Evolutionary conservation across 2,329 filamentous ascomycete species (phyloP), one percentile per base, ranked within the genome.

Genomic region (Nemania abortiva): DNA sequence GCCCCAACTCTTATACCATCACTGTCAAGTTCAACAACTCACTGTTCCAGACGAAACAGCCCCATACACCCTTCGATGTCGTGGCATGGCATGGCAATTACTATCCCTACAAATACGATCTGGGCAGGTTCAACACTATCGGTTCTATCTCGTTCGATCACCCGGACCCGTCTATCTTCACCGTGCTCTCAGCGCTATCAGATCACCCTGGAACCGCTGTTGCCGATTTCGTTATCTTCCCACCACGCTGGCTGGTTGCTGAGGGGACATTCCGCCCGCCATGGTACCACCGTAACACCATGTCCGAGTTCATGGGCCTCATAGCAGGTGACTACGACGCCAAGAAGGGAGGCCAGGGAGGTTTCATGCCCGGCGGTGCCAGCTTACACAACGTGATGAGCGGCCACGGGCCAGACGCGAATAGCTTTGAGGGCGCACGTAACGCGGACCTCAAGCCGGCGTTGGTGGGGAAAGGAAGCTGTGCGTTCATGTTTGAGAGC

Each of bases 51-150:
- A 87, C 88, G 27, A 84, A 80, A 54, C 90, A 92, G 77, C 79
- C 84, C 6, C 90, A 92, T 76, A 89, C 87, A 0, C 90, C 90
- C 0, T 92, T 91, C 74, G 89, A 92, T 72, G 85, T 92, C 3
- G 90, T 92, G 13, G 89, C 88, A n/a, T 92, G 90, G 89, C 90
- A 92, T 74, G 90, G 90, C 20, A 89, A 87, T 68, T 92, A 91
- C 78, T 89, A 89, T 70, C 90, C 90, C 0, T 92, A 89, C 82
- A 92, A 92, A 78, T 92, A 92, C 77, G 90, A 91, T 72, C 83
- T 92, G 0, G 89, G 88, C 49, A 87, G 89, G 29, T 92, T 91
- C 81, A 90, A 89, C 76, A 88, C 87, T 50, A 88, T 92, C 49
- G 90, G 90, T 3, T 88, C 84, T 20, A 88, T 91, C 69, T 90